Base-by-base conservation (phyloP, 2,329 filamentous ascomycete genomes). In the Fusarium citri region DNA sequence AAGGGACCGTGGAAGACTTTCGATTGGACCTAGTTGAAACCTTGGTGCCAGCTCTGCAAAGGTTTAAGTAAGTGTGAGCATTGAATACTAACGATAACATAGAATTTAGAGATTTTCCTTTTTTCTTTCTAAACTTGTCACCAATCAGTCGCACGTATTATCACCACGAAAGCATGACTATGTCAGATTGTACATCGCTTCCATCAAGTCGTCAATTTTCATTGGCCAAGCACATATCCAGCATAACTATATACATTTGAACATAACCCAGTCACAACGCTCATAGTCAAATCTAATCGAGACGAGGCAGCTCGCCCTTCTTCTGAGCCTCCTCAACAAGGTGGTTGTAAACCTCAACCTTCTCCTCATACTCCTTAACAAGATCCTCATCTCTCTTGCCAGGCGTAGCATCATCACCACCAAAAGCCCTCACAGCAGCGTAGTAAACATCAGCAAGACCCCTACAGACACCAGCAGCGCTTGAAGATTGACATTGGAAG, bases 361-460 rank as follows among this genome's bases (percentile, higher is more conserved):
- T 78, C 53, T 77, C 72, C 53, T 80, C 76, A 51, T 82, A 82
- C 47, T 75, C 76, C 37, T 67, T 62, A 3, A 77, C 65, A 6
- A 78, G 66, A 2, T 71, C 75, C 5, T 76, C 75, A 25, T 64
- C 57, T 15, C 75, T 59, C 66, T 77, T 78, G 1, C 72, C 74
- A 2, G 73, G 71, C 0, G 75, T 76, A 23, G 76, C 78, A 61
- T 78, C 76, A 1, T 55, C 55, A 7, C 80, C 79, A 15, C 81
- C 81, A 31, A 82, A 83, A 0, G 72, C 73, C 14, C 76, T 66
- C 8, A 83, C 81, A 20, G 79, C 80, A 14, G 74, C 70, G 54
- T 82, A 81, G 69, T 83, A 83, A 9, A 83, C 79, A 23, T 82
- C 78, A 1, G 81, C 81, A 14, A 83, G 66, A 0, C 68, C 76